These are phyloP conservation scores for Quercus parvula DNA, from an alignment of 306 rosid species.

Conservation along the genomic window DNA sequence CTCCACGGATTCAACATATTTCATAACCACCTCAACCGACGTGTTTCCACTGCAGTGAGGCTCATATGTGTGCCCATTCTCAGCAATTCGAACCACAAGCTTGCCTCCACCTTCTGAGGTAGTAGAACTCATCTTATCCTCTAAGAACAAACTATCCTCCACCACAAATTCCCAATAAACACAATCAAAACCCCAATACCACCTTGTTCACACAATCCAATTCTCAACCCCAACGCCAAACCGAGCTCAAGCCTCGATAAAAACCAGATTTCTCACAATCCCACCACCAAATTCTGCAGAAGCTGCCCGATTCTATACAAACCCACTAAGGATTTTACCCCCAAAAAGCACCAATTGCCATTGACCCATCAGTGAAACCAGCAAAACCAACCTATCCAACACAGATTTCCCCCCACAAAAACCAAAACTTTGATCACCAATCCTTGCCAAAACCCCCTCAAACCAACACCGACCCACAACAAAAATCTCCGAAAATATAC, in stretches of 20 bases:
- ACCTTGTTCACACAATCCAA: neutral
- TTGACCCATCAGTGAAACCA: constrained; percentile 20
- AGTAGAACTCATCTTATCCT: constrained; percentile 70
- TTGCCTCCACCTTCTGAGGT: constrained; percentile 50
- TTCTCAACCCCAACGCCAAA: constrained; percentile 4
- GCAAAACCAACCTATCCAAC: constrained; percentile 16
- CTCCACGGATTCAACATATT: constrained; percentile 48
- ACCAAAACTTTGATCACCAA: constrained; percentile 29
- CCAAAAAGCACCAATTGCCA: constrained; percentile 1
- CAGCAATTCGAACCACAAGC: constrained; percentile 84
- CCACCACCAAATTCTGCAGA: constrained; percentile 18
- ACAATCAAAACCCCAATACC: constrained; percentile 21
- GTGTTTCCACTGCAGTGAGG: constrained; percentile 61
- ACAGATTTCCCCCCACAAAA: constrained; percentile 16
- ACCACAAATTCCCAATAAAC: constrained; percentile 28
- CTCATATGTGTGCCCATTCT: constrained; percentile 82
- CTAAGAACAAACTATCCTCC: constrained; percentile 6
- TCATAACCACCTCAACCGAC: constrained; percentile 75
- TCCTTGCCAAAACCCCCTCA: constrained; percentile 32
- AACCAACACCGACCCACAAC: constrained; percentile 17
- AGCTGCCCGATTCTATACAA: constrained; percentile 16
- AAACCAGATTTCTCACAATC: constrained; percentile 18
- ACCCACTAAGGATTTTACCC: neutral
- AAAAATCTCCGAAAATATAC: neutral
- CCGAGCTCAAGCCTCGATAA: constrained; percentile 24